Evolutionary conservation across 73 alveolate genomes (phyloP).

Genomic region (Symbiodinium pilosum): DNA sequence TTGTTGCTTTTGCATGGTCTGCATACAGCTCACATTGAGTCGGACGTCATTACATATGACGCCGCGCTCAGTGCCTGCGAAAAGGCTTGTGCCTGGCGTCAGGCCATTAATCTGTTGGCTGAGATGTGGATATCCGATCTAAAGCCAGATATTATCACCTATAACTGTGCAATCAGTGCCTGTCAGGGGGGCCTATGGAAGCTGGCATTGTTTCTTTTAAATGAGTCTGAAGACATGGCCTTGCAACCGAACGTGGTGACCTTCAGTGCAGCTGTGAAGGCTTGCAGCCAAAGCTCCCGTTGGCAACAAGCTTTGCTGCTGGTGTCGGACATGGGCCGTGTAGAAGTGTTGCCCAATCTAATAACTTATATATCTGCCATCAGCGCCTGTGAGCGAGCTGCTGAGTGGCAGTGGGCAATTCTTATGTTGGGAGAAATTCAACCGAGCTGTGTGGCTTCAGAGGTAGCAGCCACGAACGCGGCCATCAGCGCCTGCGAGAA

Average conservation of each 20-base stretch:
- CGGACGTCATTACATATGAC: not conserved
- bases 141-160: not conserved
- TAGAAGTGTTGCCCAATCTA: not conserved
- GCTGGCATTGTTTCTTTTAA: not conserved
- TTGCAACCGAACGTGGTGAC: not conserved
- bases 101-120: not conserved
- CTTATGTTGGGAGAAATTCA: not conserved
- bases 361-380: not conserved
- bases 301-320: not conserved
- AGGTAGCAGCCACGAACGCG: not conserved
- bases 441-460: not conserved
- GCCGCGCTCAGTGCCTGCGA: not conserved
- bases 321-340: not conserved
- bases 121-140: not conserved
- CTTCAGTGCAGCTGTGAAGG: not conserved
- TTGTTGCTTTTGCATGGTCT: not conserved
- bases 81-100: not conserved
- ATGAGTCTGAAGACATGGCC: not conserved
- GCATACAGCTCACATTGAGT: not conserved
- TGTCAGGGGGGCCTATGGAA: not conserved
- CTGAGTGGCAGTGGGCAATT: not conserved
- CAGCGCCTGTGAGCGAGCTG: not conserved
- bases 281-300: not conserved
- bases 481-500: not conserved
- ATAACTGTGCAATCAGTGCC: conserved; percentile 17